phyloP scores from a whole-genome alignment of 2,329 filamentous ascomycete genomes.

The Pseudocercospora eumusae region DNA sequence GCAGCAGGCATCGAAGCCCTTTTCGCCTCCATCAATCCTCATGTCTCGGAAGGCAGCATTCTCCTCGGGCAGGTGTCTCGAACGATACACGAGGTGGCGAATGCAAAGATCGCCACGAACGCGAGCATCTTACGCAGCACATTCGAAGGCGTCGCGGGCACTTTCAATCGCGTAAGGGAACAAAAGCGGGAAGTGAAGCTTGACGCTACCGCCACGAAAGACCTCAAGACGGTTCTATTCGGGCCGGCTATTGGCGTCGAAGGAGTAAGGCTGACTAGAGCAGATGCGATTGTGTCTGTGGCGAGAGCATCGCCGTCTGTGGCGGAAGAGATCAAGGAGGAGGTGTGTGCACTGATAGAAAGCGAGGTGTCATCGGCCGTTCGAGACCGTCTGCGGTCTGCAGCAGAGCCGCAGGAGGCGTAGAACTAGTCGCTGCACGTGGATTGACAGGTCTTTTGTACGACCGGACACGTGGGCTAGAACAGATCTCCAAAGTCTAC shows the following conservation, averaged over 20 bases:
- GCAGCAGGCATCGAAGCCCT: conserved; percentile 37
- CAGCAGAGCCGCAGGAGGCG: conserved; percentile 3
- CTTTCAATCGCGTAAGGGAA: conserved; percentile 18
- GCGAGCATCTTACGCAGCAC: conserved; percentile 28
- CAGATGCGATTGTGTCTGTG: conserved; percentile 34
- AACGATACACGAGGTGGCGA: conserved; percentile 27
- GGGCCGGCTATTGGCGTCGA: conserved; percentile 33
- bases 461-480: conserved; percentile 1
- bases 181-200: conserved; percentile 15
- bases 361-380: conserved; percentile 31
- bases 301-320: conserved; percentile 24
- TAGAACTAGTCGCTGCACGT: conserved; percentile 15
- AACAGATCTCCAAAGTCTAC: background rate
- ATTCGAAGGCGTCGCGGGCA: conserved; percentile 29
- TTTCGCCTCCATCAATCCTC: conserved; percentile 37
- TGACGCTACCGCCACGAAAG: conserved; percentile 18
- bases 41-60: conserved; percentile 20
- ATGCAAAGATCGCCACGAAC: conserved; percentile 20
- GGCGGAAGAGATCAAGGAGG: conserved; percentile 22
- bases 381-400: conserved; percentile 22
- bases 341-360: conserved; percentile 24
- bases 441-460: background rate
- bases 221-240: conserved; percentile 33
- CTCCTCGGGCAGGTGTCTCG: conserved; percentile 25
- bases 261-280: conserved; percentile 34